These are phyloP conservation scores for Psilocybe tampanensis DNA, from an alignment of 768 basidiomycete species.

Conservation along the genomic window DNA sequence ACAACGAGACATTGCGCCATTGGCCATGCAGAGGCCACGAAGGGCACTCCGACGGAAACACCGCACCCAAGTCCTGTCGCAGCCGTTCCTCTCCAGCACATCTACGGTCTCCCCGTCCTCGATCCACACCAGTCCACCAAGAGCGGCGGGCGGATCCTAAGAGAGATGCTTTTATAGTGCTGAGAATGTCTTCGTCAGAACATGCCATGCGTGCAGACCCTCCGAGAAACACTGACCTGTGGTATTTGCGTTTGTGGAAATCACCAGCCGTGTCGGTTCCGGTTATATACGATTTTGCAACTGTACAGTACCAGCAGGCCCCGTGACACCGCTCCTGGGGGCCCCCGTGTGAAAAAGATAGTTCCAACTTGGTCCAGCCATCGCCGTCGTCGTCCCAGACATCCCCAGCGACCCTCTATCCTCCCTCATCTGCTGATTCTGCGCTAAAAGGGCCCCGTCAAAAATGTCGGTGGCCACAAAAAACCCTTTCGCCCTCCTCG, in stretches of 20 bases:
- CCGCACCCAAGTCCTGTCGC: slow-evolving; percentile 92
- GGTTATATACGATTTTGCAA: slow-evolving; percentile 34
- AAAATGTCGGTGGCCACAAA: slow-evolving; percentile 89
- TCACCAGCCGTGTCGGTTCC: neutral
- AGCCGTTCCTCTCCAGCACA: slow-evolving; percentile 67
- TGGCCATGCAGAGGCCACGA: slow-evolving; percentile 70
- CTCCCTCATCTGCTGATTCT: slow-evolving; percentile 27
- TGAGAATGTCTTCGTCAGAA: slow-evolving; percentile 24
- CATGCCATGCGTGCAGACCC: too few species aligned
- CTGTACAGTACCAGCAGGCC: slow-evolving; percentile 53
- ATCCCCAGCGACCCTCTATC: slow-evolving; percentile 23
- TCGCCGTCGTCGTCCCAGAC: slow-evolving; percentile 12
- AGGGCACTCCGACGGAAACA: slow-evolving; percentile 53
- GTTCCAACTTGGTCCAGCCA: neutral
- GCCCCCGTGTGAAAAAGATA: slow-evolving; percentile 18
- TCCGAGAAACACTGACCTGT: too few species aligned
- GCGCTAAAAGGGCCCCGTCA: slow-evolving; percentile 59
- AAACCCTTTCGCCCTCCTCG: slow-evolving; percentile 85
- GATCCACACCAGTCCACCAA: slow-evolving; percentile 77
- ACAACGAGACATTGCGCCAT: slow-evolving; percentile 91
- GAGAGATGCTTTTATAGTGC: slow-evolving; percentile 89
- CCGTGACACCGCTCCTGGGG: slow-evolving; percentile 34
- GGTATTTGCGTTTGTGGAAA: slow-evolving; percentile 52
- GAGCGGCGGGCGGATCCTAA: slow-evolving; percentile 74
- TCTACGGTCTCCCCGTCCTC: slow-evolving; percentile 88